Percentiles rank a stretch among this genome's conserved stretches.
Conservation (phyloP, 208 protist genomes). For the Borovskyia barvae region DNA sequence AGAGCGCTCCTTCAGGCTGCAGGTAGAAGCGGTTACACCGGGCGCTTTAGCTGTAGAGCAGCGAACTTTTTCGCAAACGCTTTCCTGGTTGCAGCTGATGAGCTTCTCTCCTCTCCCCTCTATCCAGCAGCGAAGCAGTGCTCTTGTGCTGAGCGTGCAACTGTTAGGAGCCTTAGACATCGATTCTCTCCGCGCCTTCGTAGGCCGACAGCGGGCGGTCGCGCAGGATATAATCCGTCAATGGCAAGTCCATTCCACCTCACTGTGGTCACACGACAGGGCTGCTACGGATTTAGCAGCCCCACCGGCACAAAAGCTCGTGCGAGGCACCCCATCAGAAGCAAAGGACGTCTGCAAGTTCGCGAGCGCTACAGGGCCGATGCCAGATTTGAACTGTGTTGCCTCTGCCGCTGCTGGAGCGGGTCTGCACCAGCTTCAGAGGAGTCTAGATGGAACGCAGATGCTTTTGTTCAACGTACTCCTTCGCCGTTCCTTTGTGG, state of each 20-base stretch:
- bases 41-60: slow-evolving; percentile 17
- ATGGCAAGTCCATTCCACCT: neutral
- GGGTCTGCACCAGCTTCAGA: slow-evolving; percentile 11
- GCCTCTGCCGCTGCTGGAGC: neutral
- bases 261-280: neutral
- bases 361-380: neutral
- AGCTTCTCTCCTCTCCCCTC: slow-evolving; percentile 11
- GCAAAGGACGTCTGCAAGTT: neutral
- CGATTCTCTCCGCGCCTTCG: slow-evolving; percentile 1
- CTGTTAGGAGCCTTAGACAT: slow-evolving; percentile 6
- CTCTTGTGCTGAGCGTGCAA: slow-evolving; percentile 3
- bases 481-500: neutral
- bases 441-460: slow-evolving; percentile 6
- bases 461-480: neutral
- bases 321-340: neutral
- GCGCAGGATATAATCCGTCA: neutral
- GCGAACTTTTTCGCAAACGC: slow-evolving; percentile 6
- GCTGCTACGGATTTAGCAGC: neutral
- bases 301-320: neutral
- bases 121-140: slow-evolving; percentile 1
- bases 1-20: slow-evolving; percentile 15
- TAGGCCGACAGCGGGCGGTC: slow-evolving; percentile 8
- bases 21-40: slow-evolving; percentile 15
- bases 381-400: neutral
- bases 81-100: slow-evolving; percentile 12